Base-by-base conservation (phyloP, 2,329 filamentous ascomycete genomes). In the Colletotrichum caudatum region DNA sequence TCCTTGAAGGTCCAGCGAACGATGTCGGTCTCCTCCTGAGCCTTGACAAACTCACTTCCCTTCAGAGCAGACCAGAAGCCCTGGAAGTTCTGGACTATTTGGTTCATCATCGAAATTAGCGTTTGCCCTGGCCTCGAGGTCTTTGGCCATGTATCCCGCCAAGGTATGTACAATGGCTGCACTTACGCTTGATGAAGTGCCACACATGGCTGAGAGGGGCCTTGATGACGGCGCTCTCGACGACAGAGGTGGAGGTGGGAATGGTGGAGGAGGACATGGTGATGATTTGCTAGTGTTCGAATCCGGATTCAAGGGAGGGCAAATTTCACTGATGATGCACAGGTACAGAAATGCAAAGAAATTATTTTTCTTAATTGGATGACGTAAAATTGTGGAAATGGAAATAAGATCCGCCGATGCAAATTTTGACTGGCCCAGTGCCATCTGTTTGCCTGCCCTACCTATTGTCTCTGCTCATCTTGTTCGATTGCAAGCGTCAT, bases 1-100 rank as follows among this genome's bases (percentile, higher is more conserved):
- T 93, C 91, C 80, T 90, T 89, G 85, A 93, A 93, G 26, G 86
- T 88, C 91, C 91, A 93, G 80, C 87, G 87, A 77, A 92, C 87
- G 68, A 93, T 82, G 76, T 93, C 90, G 56, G 90, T 89, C 81
- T 93, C 91, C n/a, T 85, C 80, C 60, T 84, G 88, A 18, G 85
- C 90, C 84, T 91, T 91, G 80, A 91, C 89, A 76, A 84, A 86
- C 79, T 92, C 89, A 79, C 86, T 88, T 78, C 86, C 86, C 74
- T 86, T 83, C 56, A 93, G 85, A 74, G 88, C 87, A 56, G 84
- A 83, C 89, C 90, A 93, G 84, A 92, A 93, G 77, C 88, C 86
- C 83, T 82, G 80, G 81, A 93, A 93, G 80, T 90, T 86, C 80
- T 89, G 87, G 50, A 93, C 65, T 68, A 14, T 63, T 63, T 44